A percentile compares a stretch with the other conserved stretches of the same genome.
Evolutionary conservation across 108 stramenopile genomes (phyloP).

Genomic region (Cyclotella baltica): DNA sequence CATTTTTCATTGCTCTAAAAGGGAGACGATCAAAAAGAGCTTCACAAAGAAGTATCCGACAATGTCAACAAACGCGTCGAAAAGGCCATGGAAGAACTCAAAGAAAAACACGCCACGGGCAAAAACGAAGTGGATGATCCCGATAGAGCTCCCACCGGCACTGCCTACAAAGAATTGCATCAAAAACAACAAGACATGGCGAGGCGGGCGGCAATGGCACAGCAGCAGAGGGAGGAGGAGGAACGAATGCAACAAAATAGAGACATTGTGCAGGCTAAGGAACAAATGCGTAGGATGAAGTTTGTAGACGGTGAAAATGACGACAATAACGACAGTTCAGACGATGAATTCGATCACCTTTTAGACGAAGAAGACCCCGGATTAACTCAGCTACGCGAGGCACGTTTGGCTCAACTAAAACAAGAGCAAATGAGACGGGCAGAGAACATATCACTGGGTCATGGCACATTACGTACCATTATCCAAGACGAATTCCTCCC

Average conservation of each 20-base stretch:
- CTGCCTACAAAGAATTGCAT: slow-evolving; percentile 53
- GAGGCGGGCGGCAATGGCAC: background rate
- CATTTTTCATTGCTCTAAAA: background rate
- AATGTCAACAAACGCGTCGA: slow-evolving; percentile 75
- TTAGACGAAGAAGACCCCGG: slow-evolving; percentile 70
- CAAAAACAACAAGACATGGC: slow-evolving; percentile 49
- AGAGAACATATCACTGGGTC: slow-evolving; percentile 90
- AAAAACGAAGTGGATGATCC: slow-evolving; percentile 63
- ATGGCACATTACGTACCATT: slow-evolving; percentile 95
- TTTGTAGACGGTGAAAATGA: slow-evolving; percentile 40
- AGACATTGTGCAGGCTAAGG: slow-evolving; percentile 41
- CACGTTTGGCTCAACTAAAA: slow-evolving; percentile 85
- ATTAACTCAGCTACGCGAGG: slow-evolving; percentile 79
- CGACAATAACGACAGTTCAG: slow-evolving; percentile 50
- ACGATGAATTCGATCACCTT: slow-evolving; percentile 47
- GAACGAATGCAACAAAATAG: slow-evolving; percentile 37
- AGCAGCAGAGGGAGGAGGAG: slow-evolving; percentile 27
- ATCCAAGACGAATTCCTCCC: slow-evolving; percentile 95
- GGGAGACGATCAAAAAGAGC: slow-evolving; percentile 65
- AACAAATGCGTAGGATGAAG: slow-evolving; percentile 47
- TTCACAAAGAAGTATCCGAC: slow-evolving; percentile 66
- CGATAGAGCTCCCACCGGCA: slow-evolving; percentile 67
- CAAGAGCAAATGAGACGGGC: slow-evolving; percentile 59
- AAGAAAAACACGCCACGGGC: slow-evolving; percentile 55
- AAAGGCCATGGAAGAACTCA: slow-evolving; percentile 68